phyloP scores from a whole-genome alignment of 2,329 filamentous ascomycete species.

The Beauveria medogensis region DNA sequence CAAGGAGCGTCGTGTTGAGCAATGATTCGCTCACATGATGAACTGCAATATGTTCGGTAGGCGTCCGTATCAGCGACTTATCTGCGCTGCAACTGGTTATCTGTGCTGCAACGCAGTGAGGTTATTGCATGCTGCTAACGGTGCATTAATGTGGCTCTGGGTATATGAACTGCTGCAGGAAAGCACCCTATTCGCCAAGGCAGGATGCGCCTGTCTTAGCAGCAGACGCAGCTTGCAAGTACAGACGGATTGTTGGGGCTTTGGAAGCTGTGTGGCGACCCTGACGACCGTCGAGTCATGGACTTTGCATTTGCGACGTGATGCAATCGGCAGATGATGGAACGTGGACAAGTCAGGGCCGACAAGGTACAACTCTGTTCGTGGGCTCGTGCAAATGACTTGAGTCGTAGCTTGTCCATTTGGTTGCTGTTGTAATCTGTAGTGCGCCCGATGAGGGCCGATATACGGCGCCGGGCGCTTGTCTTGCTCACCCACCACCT shows the following conservation, averaged over 20 bases:
- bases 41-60: background rate
- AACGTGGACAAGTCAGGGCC: background rate
- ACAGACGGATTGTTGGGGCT: background rate
- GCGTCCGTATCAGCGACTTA: no score
- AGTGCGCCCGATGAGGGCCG: background rate
- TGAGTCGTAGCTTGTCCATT: background rate
- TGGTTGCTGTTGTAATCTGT: background rate
- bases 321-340: background rate
- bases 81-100: background rate
- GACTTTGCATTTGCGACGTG: background rate
- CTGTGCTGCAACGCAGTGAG: background rate
- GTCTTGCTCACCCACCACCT: background rate
- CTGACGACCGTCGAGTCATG: background rate
- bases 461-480: background rate
- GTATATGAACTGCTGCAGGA: conserved; percentile 1
- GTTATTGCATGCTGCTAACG: background rate
- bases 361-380: background rate
- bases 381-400: background rate
- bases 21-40: background rate
- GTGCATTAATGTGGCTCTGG: conserved; percentile 3
- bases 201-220: background rate
- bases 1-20: background rate
- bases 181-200: conserved; percentile 1
- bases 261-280: background rate
- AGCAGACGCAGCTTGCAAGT: background rate